Evolutionary conservation across 805 yeast genomes (phyloP).

Genomic region (Ogataea paraovalis): DNA sequence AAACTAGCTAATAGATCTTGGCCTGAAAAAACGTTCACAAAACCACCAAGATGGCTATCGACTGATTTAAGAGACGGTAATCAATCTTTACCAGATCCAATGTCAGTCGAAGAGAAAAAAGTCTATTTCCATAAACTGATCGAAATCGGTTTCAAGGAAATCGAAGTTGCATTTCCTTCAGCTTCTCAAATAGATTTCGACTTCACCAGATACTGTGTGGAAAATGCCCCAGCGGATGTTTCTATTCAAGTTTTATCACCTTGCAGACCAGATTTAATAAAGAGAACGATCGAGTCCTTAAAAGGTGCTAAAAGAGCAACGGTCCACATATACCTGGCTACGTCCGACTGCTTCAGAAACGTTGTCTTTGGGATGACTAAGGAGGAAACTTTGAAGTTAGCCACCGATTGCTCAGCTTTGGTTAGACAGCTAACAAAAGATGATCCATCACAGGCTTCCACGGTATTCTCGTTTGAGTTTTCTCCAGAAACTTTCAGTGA

Average conservation of each 20-base stretch:
- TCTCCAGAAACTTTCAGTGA: constrained; percentile 80
- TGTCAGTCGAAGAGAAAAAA: constrained; percentile 76
- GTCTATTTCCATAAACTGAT: constrained; percentile 64
- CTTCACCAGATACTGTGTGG: constrained; percentile 71
- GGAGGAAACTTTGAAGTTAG: constrained; percentile 55
- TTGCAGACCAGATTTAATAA: constrained; percentile 69
- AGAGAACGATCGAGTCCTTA: constrained; percentile 67
- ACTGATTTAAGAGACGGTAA: constrained; percentile 84
- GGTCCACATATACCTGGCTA: constrained; percentile 71
- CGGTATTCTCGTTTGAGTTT: constrained; percentile 73
- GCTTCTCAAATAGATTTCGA: constrained; percentile 81
- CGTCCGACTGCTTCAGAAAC: constrained; percentile 69
- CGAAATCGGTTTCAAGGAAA: constrained; percentile 76
- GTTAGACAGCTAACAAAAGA: constrained; percentile 70
- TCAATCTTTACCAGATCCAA: constrained; percentile 82
- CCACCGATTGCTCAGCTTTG: constrained; percentile 57
- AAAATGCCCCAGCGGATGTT: constrained; percentile 72
- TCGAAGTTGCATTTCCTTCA: constrained; percentile 78
- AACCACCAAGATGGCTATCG: constrained; percentile 78
- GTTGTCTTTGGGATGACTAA: constrained; percentile 64
- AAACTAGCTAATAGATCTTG: constrained; percentile 62
- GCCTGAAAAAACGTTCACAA: constrained; percentile 57
- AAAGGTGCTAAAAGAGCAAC: constrained; percentile 74
- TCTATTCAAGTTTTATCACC: constrained; percentile 73
- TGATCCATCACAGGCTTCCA: constrained; percentile 46